A percentile compares a stretch with the other conserved stretches of the same genome.
These are phyloP conservation scores for Penicillium nucicola DNA, from an alignment of 495 filamentous ascomycete species.

Conservation along the genomic window DNA sequence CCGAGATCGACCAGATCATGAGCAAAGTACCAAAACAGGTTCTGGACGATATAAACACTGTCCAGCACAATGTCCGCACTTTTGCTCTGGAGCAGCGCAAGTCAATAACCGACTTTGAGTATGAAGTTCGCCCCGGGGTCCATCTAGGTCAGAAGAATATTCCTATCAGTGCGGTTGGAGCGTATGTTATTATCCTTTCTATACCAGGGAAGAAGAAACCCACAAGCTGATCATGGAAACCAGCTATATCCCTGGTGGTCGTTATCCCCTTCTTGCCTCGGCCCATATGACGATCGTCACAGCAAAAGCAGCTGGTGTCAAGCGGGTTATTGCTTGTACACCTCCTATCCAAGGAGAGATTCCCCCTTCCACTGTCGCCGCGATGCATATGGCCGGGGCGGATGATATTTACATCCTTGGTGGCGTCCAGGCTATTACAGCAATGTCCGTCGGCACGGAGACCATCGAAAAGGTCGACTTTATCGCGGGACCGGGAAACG, in stretches of 20 bases:
- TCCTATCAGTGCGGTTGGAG: slow-evolving; percentile 35
- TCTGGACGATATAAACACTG: slow-evolving; percentile 50
- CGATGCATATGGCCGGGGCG: slow-evolving; percentile 52
- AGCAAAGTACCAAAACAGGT: slow-evolving; percentile 33
- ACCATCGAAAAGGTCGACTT: slow-evolving; percentile 52
- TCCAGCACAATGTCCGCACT: slow-evolving; percentile 46
- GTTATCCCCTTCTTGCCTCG: slow-evolving; percentile 54
- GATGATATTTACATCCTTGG: slow-evolving; percentile 53
- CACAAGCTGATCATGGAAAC: too few species aligned
- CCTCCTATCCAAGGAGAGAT: slow-evolving; percentile 51
- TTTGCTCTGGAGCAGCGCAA: slow-evolving; percentile 48
- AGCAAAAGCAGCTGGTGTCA: slow-evolving; percentile 49
- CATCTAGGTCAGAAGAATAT: slow-evolving; percentile 49
- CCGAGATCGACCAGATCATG: slow-evolving; percentile 22
- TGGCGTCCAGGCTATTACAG: slow-evolving; percentile 58
- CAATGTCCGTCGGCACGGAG: slow-evolving; percentile 82
- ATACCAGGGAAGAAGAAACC: too few species aligned
- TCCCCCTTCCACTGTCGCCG: slow-evolving; percentile 48
- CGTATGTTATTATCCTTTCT: slow-evolving; percentile 14
- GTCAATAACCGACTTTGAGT: slow-evolving; percentile 43
- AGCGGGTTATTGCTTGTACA: slow-evolving; percentile 48
- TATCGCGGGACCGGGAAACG: slow-evolving; percentile 53
- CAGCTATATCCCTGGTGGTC: slow-evolving; percentile 51
- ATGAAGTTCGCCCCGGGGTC: slow-evolving; percentile 48
- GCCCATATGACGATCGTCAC: slow-evolving; percentile 59